These are phyloP conservation scores for Gossypium ekmanianum DNA, from an alignment of 345 rosid genomes.

Conservation along the genomic window DNA sequence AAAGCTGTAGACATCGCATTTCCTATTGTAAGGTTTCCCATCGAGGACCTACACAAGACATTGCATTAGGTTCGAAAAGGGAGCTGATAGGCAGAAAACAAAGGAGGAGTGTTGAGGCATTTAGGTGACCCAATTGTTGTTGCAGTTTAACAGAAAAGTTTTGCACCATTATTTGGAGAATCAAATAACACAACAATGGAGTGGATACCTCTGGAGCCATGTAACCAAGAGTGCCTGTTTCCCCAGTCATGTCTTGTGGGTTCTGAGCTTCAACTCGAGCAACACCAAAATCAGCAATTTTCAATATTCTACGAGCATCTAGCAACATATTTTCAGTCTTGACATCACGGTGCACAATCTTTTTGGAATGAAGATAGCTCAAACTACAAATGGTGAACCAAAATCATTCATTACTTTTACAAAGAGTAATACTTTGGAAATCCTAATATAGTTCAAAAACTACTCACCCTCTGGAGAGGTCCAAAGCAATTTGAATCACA, in stretches of 20 bases:
- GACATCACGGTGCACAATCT: conserved; percentile 74
- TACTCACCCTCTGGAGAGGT: conserved; percentile 74
- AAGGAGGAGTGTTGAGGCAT: neutral
- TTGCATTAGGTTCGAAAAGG: conserved; percentile 8
- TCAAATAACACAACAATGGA: conserved; percentile 9
- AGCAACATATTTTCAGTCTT: conserved; percentile 79
- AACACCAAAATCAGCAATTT: conserved; percentile 84
- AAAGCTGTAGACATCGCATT: conserved; percentile 82
- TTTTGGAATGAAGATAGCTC: conserved; percentile 75
- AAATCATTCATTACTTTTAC: neutral
- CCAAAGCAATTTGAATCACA: conserved; percentile 68
- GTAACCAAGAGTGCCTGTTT: conserved; percentile 82
- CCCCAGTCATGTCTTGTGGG: conserved; percentile 86
- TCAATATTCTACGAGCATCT: conserved; percentile 52
- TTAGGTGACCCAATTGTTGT: neutral
- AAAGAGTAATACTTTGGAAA: neutral
- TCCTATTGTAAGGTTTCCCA: conserved; percentile 75
- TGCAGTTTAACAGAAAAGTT: neutral
- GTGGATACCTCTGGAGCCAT: conserved; percentile 79
- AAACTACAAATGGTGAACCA: conserved; percentile 37
- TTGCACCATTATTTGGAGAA: neutral
- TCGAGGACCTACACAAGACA: conserved; percentile 55
- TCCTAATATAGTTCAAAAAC: neutral
- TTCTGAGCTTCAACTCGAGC: conserved; percentile 89
- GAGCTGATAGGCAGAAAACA: neutral